A percentile compares a stretch with the other conserved stretches of the same genome.
These are phyloP conservation scores for Fusarium nisikadoi DNA, from an alignment of 2,329 filamentous ascomycete genomes.

Conservation along the genomic window DNA sequence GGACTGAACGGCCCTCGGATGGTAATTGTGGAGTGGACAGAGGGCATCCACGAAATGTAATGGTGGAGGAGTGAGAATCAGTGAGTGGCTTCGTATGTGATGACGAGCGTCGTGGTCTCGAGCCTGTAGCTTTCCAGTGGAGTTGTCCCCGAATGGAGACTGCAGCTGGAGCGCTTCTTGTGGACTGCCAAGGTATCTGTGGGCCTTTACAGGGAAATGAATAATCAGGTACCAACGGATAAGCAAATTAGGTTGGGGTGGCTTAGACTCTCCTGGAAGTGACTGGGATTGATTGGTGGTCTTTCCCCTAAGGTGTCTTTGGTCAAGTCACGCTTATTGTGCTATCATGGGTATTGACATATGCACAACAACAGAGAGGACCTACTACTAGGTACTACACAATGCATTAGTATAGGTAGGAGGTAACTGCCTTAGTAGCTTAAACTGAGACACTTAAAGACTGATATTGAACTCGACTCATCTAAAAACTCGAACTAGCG, in stretches of 20 bases:
- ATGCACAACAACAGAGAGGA: slow-evolving; percentile 1
- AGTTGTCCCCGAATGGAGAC: slow-evolving; percentile 20
- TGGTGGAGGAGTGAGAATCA: slow-evolving; percentile 31
- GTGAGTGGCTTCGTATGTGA: slow-evolving; percentile 30
- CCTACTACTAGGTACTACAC: not conserved
- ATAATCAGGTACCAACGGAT: not conserved
- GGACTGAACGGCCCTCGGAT: slow-evolving; percentile 25
- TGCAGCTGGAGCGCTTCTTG: slow-evolving; percentile 14
- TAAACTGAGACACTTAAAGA: not conserved
- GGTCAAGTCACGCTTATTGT: slow-evolving; percentile 8
- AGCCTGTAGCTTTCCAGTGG: slow-evolving; percentile 23
- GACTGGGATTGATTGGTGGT: slow-evolving; percentile 35
- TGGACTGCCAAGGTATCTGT: slow-evolving; percentile 21
- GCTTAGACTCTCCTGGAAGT: slow-evolving; percentile 28
- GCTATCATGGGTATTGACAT: slow-evolving; percentile 20
- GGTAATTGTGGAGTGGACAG: slow-evolving; percentile 20
- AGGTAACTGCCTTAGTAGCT: not conserved
- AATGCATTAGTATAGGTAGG: not conserved
- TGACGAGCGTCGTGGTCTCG: slow-evolving; percentile 26
- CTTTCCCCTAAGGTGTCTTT: not conserved
- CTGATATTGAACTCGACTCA: slow-evolving; percentile 17
- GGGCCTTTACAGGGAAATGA: slow-evolving; percentile 10
- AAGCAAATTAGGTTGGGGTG: slow-evolving; percentile 40
- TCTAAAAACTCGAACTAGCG: slow-evolving; percentile 27
- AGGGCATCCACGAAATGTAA: slow-evolving; percentile 30